Evolutionary conservation across 306 rosid species (phyloP).

Genomic region (Vigna unguiculata): DNA sequence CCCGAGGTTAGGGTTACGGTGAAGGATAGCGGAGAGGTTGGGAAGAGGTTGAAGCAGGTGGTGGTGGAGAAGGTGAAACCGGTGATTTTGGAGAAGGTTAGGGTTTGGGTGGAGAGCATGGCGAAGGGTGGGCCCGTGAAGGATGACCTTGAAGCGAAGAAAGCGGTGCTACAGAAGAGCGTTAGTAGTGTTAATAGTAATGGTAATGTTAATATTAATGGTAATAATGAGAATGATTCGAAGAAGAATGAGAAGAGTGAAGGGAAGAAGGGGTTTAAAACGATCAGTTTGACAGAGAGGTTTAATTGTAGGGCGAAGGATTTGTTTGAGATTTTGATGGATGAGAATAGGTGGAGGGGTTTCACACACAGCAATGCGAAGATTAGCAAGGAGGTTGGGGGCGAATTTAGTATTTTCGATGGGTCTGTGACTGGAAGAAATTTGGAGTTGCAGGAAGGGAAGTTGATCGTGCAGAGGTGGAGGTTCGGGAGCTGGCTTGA

Average conservation of each 20-base stretch:
- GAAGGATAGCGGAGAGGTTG: slow-evolving; percentile 73
- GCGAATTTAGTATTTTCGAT: slow-evolving; percentile 77
- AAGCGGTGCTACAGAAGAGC: slow-evolving; percentile 41
- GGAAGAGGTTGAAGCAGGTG: slow-evolving; percentile 72
- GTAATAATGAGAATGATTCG: background rate
- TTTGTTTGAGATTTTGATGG: slow-evolving; percentile 91
- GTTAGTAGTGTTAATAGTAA: background rate
- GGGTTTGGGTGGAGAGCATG: slow-evolving; percentile 75
- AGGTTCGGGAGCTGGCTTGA: slow-evolving; percentile 91
- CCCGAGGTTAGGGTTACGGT: slow-evolving; percentile 77
- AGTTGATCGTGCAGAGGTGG: slow-evolving; percentile 89
- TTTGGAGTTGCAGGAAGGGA: slow-evolving; percentile 82
- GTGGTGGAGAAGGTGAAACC: slow-evolving; percentile 68
- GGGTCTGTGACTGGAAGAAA: slow-evolving; percentile 81
- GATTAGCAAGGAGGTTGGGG: slow-evolving; percentile 86
- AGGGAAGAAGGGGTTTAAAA: slow-evolving; percentile 66
- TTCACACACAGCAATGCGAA: slow-evolving; percentile 86
- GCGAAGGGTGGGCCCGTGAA: slow-evolving; percentile 88
- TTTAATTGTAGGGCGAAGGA: slow-evolving; percentile 79
- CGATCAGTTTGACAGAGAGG: slow-evolving; percentile 80
- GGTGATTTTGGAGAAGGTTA: slow-evolving; percentile 77
- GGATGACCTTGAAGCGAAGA: slow-evolving; percentile 77
- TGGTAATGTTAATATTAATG: background rate
- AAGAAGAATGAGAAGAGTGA: slow-evolving; percentile 18
- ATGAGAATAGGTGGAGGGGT: slow-evolving; percentile 94